Base-by-base conservation (phyloP, 108 stramenopile species). In the Schizochytrium sp. region DNA sequence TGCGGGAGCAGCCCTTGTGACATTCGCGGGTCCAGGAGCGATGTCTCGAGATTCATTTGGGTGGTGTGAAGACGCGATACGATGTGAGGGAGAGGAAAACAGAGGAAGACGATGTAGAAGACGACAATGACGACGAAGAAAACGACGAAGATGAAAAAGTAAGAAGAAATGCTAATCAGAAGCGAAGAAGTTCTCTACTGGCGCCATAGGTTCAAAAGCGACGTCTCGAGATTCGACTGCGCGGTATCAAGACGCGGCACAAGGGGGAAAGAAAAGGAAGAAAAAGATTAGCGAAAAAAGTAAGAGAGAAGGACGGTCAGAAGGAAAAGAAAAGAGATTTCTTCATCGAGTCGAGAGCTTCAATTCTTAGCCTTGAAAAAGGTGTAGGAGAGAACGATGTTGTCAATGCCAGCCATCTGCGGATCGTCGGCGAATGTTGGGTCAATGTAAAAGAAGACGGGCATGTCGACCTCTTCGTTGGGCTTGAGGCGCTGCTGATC, bases 401-500 rank as follows among this genome's bases (percentile, higher is more conserved):
- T 95, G 87, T 95, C 95, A 19, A 98, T 95, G 89, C 96, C 95
- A 51, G 92, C 93, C 93, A 99, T 95, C 63, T 95, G 92, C 2
- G 97, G 96, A 91, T 99, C 99, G 76, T 98, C 94, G 51, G 96
- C 87, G 88, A 98, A 96, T 28, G 98, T 97, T 8, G 99, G 99
- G 93, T 99, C 99, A 87, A 99, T 96, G 90, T 98, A 99, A 94
- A 99, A 99, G 89, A 99, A 98, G 6, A 89, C 76, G 25, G 89
- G 89, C 89, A 89, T 89, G 91, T 99, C 99, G 72, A 99, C 97
- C 55, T 98, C 98, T 92, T 99, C 99, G 6, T 96, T 96, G 5
- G 97, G 96, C 10, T 96, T 88, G 14, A 99, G 90, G 19, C 99
- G 93, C 90, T 99, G 99, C 93, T 99, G 98, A 91, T 99, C 99